Percentiles rank a stretch among this genome's conserved stretches.
Evolutionary conservation across 441 rosid species (phyloP).

Genomic region (Bocquillonia castaneifolia): DNA sequence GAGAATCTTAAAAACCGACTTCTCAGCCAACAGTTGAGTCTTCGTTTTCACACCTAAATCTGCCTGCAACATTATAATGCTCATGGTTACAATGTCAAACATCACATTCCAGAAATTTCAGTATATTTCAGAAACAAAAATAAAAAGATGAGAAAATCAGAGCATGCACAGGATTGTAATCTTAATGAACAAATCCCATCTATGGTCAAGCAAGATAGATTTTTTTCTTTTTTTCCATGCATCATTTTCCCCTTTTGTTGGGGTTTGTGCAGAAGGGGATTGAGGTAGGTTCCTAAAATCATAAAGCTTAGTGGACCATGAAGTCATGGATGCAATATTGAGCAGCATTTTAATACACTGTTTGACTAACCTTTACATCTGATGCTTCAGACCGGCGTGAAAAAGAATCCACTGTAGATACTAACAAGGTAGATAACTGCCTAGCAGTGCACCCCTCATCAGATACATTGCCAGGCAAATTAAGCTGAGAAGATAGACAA

Average conservation of each 20-base stretch:
- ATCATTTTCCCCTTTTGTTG: neutral
- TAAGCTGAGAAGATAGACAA: conserved; percentile 92
- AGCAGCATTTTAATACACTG: conserved; percentile 12
- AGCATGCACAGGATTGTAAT: neutral
- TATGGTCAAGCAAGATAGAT: neutral
- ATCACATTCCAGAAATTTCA: neutral
- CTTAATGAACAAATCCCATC: neutral
- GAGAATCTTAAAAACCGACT: conserved; percentile 89
- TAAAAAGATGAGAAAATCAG: neutral
- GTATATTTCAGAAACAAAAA: neutral
- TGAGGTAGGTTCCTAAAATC: neutral
- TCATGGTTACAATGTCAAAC: neutral
- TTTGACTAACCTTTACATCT: conserved; percentile 66
- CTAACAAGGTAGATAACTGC: conserved; percentile 59
- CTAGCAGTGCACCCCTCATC: conserved; percentile 64
- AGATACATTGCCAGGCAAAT: conserved; percentile 77
- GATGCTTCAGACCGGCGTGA: conserved; percentile 65
- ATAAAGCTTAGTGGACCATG: neutral
- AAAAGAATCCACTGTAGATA: conserved; percentile 65
- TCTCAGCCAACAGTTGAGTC: conserved; percentile 97
- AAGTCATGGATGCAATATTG: conserved; percentile 20
- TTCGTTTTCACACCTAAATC: conserved; percentile 97
- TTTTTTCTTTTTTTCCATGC: neutral
- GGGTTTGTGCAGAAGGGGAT: neutral
- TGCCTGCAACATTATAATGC: conserved; percentile 46